phyloP scores from a whole-genome alignment of 345 rosid species.

The Sonneratia alba region DNA sequence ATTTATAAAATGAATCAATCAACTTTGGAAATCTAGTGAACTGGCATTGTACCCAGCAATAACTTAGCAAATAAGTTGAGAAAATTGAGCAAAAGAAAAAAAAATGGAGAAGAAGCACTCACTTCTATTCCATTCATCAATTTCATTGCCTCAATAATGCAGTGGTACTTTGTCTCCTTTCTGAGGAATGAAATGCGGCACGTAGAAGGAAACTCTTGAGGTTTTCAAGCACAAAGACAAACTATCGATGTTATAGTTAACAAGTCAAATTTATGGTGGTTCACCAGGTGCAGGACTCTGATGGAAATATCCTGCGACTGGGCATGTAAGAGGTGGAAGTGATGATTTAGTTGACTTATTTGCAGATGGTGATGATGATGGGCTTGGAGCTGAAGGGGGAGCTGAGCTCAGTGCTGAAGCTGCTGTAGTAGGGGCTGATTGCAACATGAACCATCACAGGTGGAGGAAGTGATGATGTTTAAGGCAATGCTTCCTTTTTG shows the following conservation, averaged over 20 bases:
- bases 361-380: slow-evolving; percentile 38
- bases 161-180: slow-evolving; percentile 90
- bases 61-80: too few relatives aligned
- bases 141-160: slow-evolving; percentile 93
- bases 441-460: slow-evolving; percentile 42
- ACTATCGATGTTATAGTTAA: not conserved
- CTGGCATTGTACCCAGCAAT: not conserved
- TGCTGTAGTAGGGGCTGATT: slow-evolving; percentile 29
- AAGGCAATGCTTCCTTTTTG: slow-evolving; percentile 81
- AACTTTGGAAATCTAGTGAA: not conserved
- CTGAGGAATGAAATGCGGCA: slow-evolving; percentile 17
- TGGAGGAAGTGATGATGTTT: slow-evolving; percentile 40
- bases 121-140: slow-evolving; percentile 94
- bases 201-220: not conserved
- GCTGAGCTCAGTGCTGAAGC: slow-evolving; percentile 30
- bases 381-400: slow-evolving; percentile 24
- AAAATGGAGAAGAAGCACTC: slow-evolving; percentile 15
- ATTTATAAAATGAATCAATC: too few relatives aligned
- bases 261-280: slow-evolving; percentile 23
- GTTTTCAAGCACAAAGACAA: not conserved
- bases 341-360: slow-evolving; percentile 44
- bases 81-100: not conserved
- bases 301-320: slow-evolving; percentile 91
- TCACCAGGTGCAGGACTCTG: slow-evolving; percentile 70
- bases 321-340: slow-evolving; percentile 65